Conservation (phyloP, 2,329 filamentous ascomycete species). For the Botryosphaeria agaves region DNA sequence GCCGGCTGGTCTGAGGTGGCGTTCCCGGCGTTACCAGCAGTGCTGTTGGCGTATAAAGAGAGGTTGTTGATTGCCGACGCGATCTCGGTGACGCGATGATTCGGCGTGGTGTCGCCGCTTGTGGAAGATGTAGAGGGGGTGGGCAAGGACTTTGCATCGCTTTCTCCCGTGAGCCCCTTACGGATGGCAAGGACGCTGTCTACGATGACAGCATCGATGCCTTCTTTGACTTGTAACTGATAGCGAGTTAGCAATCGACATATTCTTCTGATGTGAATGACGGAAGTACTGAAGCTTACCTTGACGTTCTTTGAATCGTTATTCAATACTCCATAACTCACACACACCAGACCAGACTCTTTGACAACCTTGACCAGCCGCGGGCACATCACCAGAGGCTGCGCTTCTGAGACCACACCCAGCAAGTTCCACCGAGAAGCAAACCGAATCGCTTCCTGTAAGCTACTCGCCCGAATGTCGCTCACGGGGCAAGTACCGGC, state of each 20-base stretch:
- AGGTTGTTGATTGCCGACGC: no score
- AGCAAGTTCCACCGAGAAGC: slow-evolving; percentile 88
- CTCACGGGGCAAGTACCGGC: slow-evolving; percentile 67
- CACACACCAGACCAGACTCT: slow-evolving; percentile 82
- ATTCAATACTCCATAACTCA: slow-evolving; percentile 83
- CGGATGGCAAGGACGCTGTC: slow-evolving; percentile 87
- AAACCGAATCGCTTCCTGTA: slow-evolving; percentile 92
- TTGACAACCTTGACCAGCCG: slow-evolving; percentile 84
- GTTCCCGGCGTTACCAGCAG: no score
- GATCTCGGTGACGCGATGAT: no score
- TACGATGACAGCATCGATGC: slow-evolving; percentile 95
- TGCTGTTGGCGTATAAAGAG: no score
- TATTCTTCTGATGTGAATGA: background rate
- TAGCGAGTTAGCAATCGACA: slow-evolving; percentile 3
- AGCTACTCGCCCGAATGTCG: slow-evolving; percentile 74
- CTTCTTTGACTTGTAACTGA: slow-evolving; percentile 77
- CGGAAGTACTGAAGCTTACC: slow-evolving; percentile 42
- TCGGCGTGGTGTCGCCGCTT: no score
- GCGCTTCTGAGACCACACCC: slow-evolving; percentile 77
- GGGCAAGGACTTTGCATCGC: no score
- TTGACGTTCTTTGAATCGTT: slow-evolving; percentile 76
- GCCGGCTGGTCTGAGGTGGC: no score
- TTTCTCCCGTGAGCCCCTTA: slow-evolving; percentile 70
- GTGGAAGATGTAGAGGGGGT: no score
- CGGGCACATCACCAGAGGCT: slow-evolving; percentile 77